phyloP scores from a whole-genome alignment of 306 rosid species.

The Argentina anserina region DNA sequence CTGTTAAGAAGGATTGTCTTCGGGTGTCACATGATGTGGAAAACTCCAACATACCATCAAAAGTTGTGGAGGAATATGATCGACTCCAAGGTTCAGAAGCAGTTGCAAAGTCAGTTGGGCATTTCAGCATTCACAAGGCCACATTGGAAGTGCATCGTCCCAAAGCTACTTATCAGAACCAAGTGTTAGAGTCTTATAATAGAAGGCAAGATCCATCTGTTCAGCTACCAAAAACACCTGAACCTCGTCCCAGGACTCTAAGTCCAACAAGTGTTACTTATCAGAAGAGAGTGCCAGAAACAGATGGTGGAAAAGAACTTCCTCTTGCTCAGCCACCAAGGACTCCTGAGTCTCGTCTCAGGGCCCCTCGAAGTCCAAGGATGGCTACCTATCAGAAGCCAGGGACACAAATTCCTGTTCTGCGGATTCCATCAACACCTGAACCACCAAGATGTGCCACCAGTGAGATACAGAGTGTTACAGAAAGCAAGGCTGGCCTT shows the following conservation, averaged over 20 bases:
- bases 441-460: slow-evolving; percentile 35
- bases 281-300: slow-evolving; percentile 35
- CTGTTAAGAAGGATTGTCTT: slow-evolving; percentile 47
- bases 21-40: slow-evolving; percentile 33
- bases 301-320: slow-evolving; percentile 31
- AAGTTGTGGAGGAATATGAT: slow-evolving; percentile 30
- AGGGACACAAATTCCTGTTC: slow-evolving; percentile 42
- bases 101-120: slow-evolving; percentile 35
- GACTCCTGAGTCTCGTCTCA: slow-evolving; percentile 15
- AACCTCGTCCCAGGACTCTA: slow-evolving; percentile 24
- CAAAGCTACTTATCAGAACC: slow-evolving; percentile 35
- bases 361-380: slow-evolving; percentile 55
- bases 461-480: slow-evolving; percentile 33
- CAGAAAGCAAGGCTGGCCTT: slow-evolving; percentile 24
- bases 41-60: slow-evolving; percentile 14
- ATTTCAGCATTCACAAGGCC: slow-evolving; percentile 33
- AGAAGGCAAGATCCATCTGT: slow-evolving; percentile 40
- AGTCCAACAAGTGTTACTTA: slow-evolving; percentile 45
- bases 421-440: slow-evolving; percentile 58
- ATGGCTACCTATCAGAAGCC: slow-evolving; percentile 41
- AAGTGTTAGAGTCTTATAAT: slow-evolving; percentile 24
- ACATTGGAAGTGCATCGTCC: slow-evolving; percentile 18
- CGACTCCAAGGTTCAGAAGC: slow-evolving; percentile 38
- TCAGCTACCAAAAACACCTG: slow-evolving; percentile 26
- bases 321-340: slow-evolving; percentile 37